These are phyloP conservation scores for Spizellomyces sp. DNA, from an alignment of 192 early-diverging fungal species.

Conservation along the genomic window DNA sequence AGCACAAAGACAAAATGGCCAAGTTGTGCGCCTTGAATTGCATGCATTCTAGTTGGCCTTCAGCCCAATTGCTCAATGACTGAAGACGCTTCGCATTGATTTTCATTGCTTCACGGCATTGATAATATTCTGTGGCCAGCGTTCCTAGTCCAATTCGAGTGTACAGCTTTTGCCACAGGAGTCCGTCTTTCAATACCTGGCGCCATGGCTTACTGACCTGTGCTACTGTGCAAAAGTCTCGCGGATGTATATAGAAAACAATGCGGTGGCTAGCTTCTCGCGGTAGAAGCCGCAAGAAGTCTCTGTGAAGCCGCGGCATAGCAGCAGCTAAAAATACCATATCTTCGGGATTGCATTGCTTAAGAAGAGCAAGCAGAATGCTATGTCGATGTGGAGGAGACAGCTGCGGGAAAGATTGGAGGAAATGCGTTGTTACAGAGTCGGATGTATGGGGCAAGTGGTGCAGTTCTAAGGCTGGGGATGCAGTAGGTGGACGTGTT, in stretches of 20 bases:
- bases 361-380: conserved; percentile 31
- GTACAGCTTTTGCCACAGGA: conserved; percentile 39
- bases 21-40: conserved; percentile 26
- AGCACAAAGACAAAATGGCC: conserved; percentile 27
- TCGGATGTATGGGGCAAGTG: too few relatives aligned
- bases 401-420: conserved; percentile 16
- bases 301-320: conserved; percentile 39
- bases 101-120: neutral
- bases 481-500: too few relatives aligned
- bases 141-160: conserved; percentile 30
- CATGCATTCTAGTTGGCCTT: conserved; percentile 27
- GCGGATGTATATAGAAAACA: conserved; percentile 30
- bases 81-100: conserved; percentile 34
- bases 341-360: conserved; percentile 43
- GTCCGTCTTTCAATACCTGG: neutral
- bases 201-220: conserved; percentile 29
- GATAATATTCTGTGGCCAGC: conserved; percentile 31
- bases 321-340: conserved; percentile 29
- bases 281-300: conserved; percentile 38
- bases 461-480: too few relatives aligned
- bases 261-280: conserved; percentile 25
- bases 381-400: conserved; percentile 14
- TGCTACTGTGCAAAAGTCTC: conserved; percentile 34
- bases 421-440: too few relatives aligned
- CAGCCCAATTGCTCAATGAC: conserved; percentile 28